Base-by-base conservation (phyloP, 2,329 filamentous ascomycete species). In the Fusarium goolgardi region DNA sequence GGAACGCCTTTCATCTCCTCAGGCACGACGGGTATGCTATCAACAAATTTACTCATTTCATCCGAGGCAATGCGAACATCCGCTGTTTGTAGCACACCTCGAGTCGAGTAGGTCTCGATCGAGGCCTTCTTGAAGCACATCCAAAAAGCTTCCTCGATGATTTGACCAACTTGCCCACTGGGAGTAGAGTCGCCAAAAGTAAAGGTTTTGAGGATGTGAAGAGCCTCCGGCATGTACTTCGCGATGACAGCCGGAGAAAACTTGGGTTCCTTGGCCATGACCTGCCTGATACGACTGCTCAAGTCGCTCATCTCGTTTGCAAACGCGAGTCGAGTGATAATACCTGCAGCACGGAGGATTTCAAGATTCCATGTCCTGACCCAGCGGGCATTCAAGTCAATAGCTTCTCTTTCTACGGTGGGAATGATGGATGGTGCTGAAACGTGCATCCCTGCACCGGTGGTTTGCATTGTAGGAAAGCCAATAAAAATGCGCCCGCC, bases 391-490 rank as follows among this genome's bases (percentile, higher is more conserved):
- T 99, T 98, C 66, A 99, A 84, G 78, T 99, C 96, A 59, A 99
- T 97, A 55, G 93, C 96, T 77, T 99, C 96, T 75, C 96, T 89
- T 79, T 99, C 96, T 4, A 99, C 96, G 0, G 96, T 99, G 0
- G 96, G 96, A 59, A 99, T 99, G 16, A 99, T 90, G 0, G 95
- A 97, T 2, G 94, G 96, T 0, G 96, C 96, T 15, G 95, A 98
- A 31, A 99, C 91, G 78, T 99, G 96, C 76, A 96, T 91, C 18
- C 95, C 92, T 29, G 95, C 89, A 55, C 95, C 96, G 0, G 96
- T 99, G 0, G 96, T 99, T 81, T 99, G 96, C 71, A 95, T 94
- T 2, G 96, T 99, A 5, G 96, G 95, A 75, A 99, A 99, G 0
- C 96, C 96, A 74, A 99, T 99, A 75, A 98, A 99, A 55, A 99